phyloP scores from a whole-genome alignment of 2,329 filamentous ascomycete species.

The Diaporthe aspalathi region DNA sequence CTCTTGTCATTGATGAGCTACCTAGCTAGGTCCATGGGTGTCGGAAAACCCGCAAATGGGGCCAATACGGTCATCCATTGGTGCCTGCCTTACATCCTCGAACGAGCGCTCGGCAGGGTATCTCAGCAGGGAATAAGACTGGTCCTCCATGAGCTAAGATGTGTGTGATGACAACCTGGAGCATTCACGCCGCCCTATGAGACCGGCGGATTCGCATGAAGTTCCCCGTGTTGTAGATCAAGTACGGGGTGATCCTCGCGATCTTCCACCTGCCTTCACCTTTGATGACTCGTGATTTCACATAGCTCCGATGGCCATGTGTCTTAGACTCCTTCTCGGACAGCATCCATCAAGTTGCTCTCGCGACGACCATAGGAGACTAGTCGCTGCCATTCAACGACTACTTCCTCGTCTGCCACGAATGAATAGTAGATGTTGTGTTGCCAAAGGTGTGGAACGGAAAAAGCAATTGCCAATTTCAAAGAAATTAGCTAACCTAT shows the following conservation, averaged over 20 bases:
- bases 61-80: no score
- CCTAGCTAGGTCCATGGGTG: neutral
- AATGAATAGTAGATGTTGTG: neutral
- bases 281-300: slow-evolving; percentile 3
- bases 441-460: slow-evolving; percentile 8
- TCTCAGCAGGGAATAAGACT: neutral
- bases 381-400: slow-evolving; percentile 15
- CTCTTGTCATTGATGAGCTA: neutral
- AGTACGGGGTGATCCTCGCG: neutral
- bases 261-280: slow-evolving; percentile 11
- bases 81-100: neutral
- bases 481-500: no score
- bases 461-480: no score
- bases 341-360: neutral
- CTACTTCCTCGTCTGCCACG: slow-evolving; percentile 3
- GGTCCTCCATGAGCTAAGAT: no score
- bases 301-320: slow-evolving; percentile 5
- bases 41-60: neutral
- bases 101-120: neutral
- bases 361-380: slow-evolving; percentile 5
- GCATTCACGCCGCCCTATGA: neutral
- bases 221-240: slow-evolving; percentile 8
- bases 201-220: slow-evolving; percentile 7
- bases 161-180: neutral
- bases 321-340: neutral